Conservation (phyloP, 345 rosid genomes). For the Lumnitzera racemosa region DNA sequence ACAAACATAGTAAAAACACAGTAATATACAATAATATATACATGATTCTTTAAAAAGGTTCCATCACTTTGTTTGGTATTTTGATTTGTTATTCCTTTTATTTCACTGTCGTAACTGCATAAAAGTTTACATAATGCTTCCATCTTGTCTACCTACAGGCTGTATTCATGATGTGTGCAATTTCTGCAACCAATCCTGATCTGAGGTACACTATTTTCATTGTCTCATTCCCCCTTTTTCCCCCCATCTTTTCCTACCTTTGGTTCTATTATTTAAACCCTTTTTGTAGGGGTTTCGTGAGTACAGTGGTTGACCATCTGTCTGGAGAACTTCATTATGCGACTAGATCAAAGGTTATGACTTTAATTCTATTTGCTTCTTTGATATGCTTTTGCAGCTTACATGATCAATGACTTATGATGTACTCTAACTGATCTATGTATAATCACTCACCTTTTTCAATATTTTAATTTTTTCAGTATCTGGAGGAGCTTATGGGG, state of each 20-base stretch:
- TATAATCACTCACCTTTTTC: neutral
- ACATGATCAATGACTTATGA: too few relatives aligned
- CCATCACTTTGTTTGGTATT: neutral
- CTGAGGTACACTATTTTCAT: conserved; percentile 47
- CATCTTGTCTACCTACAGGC: conserved; percentile 41
- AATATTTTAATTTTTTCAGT: conserved; percentile 35
- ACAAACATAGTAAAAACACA: too few relatives aligned
- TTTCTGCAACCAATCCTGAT: conserved; percentile 74
- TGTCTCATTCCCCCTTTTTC: neutral
- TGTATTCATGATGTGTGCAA: conserved; percentile 73
- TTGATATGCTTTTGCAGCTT: neutral
- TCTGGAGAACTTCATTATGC: conserved; percentile 67
- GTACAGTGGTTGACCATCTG: conserved; percentile 53
- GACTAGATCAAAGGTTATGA: conserved; percentile 64
- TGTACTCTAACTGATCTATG: neutral
- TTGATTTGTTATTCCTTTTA: neutral
- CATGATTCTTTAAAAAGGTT: too few relatives aligned
- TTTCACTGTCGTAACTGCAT: neutral
- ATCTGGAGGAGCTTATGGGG: conserved; percentile 79
- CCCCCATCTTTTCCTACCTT: neutral
- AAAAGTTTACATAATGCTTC: neutral
- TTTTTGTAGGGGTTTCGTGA: conserved; percentile 70
- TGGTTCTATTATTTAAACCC: conserved; percentile 5
- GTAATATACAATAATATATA: too few relatives aligned
- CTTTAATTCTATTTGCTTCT: conserved; percentile 7